Conservation (phyloP, 495 filamentous ascomycete genomes). For the Talaromyces stipitatus region DNA sequence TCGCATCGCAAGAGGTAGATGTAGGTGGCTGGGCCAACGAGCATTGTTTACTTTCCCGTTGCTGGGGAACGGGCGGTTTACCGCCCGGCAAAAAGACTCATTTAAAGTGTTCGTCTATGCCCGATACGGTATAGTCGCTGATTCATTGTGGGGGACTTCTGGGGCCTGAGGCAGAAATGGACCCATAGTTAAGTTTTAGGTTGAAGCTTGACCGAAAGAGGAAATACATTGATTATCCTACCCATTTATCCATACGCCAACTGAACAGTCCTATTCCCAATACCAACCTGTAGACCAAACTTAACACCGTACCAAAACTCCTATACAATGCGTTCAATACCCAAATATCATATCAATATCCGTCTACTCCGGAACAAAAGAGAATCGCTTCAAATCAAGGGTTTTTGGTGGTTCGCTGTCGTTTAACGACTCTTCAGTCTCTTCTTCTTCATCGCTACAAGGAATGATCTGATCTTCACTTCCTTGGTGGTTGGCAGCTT, state of each 20-base stretch:
- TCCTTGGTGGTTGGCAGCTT: constrained; percentile 29
- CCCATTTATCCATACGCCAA: neutral
- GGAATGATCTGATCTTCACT: constrained; percentile 74
- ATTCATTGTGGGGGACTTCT: neutral
- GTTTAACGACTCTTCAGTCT: constrained; percentile 23
- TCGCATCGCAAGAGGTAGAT: constrained; percentile 21
- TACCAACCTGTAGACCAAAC: neutral
- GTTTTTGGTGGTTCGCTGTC: constrained; percentile 9
- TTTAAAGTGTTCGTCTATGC: neutral
- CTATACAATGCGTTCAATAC: constrained; percentile 8
- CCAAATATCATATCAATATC: constrained; percentile 9
- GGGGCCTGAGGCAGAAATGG: neutral
- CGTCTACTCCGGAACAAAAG: constrained; percentile 34
- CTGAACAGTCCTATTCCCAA: neutral
- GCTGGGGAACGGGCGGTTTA: constrained; percentile 24
- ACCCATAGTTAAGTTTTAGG: neutral
- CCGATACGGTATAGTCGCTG: neutral
- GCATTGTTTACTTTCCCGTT: constrained; percentile 38
- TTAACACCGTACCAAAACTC: neutral
- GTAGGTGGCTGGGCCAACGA: constrained; percentile 40
- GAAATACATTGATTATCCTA: neutral
- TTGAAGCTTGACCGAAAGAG: neutral
- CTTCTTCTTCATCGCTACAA: constrained; percentile 56
- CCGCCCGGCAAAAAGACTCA: constrained; percentile 20
- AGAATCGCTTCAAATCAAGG: constrained; percentile 47